phyloP scores from a whole-genome alignment of 495 filamentous ascomycete genomes.

The Xylaria nigripes region DNA sequence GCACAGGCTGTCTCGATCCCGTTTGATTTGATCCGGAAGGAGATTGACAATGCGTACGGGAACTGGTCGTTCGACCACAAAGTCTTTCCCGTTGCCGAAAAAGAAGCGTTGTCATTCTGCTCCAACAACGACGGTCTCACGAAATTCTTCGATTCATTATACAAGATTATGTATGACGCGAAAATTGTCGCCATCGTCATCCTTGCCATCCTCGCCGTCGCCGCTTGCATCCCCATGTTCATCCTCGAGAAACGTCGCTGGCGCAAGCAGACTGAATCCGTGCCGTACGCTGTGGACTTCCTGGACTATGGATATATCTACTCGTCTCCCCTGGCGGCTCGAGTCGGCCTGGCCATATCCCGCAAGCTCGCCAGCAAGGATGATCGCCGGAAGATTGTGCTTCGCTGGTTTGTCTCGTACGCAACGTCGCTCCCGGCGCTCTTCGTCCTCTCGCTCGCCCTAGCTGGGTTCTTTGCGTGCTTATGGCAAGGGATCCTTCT shows the following conservation, averaged over 20 bases:
- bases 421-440: conserved; percentile 75
- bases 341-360: conserved; percentile 64
- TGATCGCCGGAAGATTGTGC: conserved; percentile 49
- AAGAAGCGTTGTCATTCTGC: conserved; percentile 79
- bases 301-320: conserved; percentile 87
- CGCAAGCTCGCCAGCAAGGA: conserved; percentile 53
- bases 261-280: conserved; percentile 55
- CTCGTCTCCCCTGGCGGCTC: conserved; percentile 66
- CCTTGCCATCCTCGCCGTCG: conserved; percentile 58
- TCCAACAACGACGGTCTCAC: conserved; percentile 74
- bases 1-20: conserved; percentile 62
- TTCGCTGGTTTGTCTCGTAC: conserved; percentile 83
- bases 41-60: conserved; percentile 57
- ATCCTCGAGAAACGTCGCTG: conserved; percentile 74
- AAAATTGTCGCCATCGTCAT: conserved; percentile 67
- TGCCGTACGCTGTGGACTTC: conserved; percentile 64
- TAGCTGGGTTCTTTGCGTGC: conserved; percentile 79
- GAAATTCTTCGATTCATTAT: conserved; percentile 72
- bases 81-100: conserved; percentile 70
- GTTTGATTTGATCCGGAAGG: conserved; percentile 65
- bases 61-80: conserved; percentile 68
- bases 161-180: conserved; percentile 50
- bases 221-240: conserved; percentile 68
- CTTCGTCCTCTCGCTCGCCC: conserved; percentile 74
- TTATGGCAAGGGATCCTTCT: conserved; percentile 80